A percentile compares a stretch with the other conserved stretches of the same genome.
These are phyloP conservation scores for Talaromyces marneffei DNA, from an alignment of 2,329 filamentous ascomycete species.

Conservation along the genomic window DNA sequence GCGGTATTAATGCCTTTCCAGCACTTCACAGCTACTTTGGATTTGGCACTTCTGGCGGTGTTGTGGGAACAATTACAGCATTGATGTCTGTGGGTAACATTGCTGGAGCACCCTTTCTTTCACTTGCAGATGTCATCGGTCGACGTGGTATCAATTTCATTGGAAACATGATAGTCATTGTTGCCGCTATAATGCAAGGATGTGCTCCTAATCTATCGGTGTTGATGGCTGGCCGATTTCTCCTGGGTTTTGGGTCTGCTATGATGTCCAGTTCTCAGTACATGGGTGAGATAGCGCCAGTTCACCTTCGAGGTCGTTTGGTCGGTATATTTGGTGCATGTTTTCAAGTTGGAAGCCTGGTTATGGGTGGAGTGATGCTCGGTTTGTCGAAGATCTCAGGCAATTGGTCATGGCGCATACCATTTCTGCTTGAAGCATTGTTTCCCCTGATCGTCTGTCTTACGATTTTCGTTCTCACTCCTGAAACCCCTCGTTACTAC, in stretches of 20 bases:
- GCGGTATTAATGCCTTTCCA: conserved; percentile 41
- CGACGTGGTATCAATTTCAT: conserved; percentile 46
- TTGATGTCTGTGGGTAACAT: conserved; percentile 46
- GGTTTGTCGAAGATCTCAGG: conserved; percentile 34
- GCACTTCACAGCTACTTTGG: conserved; percentile 43
- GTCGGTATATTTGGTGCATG: conserved; percentile 46
- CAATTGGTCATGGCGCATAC: conserved; percentile 36
- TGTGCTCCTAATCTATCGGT: conserved; percentile 23
- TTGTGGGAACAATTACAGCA: conserved; percentile 42
- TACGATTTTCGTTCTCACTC: conserved; percentile 38
- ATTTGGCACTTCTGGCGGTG: conserved; percentile 37
- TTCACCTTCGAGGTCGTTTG: conserved; percentile 37
- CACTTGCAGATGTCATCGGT: conserved; percentile 48
- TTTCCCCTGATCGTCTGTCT: conserved; percentile 45
- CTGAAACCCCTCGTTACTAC: conserved; percentile 34
- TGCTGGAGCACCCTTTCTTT: conserved; percentile 46
- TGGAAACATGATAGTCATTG: conserved; percentile 43
- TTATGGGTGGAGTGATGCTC: conserved; percentile 42
- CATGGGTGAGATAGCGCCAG: conserved; percentile 32
- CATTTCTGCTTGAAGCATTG: conserved; percentile 43
- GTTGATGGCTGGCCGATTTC: conserved; percentile 37
- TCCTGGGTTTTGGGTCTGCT: conserved; percentile 34
- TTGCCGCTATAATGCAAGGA: conserved; percentile 40
- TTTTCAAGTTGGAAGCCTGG: conserved; percentile 42
- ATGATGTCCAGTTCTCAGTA: conserved; percentile 37